Evolutionary conservation across 148 eudicot species (phyloP), one percentile per base, ranked within the genome.

Genomic region (Euryodendron excelsum): DNA sequence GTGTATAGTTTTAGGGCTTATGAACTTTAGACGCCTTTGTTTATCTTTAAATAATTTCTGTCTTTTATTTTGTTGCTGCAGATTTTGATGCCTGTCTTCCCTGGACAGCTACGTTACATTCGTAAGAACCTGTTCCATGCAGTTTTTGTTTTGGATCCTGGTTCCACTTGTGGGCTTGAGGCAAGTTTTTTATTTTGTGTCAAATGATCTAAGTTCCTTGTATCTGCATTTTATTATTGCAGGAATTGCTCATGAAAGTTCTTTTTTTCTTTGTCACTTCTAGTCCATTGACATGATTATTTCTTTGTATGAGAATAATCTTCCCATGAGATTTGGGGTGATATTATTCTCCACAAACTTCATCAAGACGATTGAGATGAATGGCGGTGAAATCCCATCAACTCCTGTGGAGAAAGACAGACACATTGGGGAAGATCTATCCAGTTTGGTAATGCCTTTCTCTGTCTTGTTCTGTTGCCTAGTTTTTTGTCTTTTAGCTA

Each of bases 21-120:
- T 2, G 27, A 58, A 69, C 28, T 56, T 58, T 15, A 20, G 4
- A 52, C 56, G 44, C 15, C 74, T 31, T 60, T 33, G 31, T 30
- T 58, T 39, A 75, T 17, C 20, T 30, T 36, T 14, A 69, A 63
- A 41, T 53, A 17, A 20, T 27, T 73, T 25, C 20, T 52, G 28
- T 50, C 28, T 67, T 72, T 45, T 37, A 66, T 15, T 73, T 44
- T 77, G 74, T 47, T 79, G 41, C 74, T 83, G 81, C 86, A 96
- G 99, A 85, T 96, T 67, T 84, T 96, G 91, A 96, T 96, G 99
- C 99, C 99, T 41, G 92, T 93, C 61, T 96, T 89, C 78, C 99
- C 99, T 83, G 99, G 99, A 81, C 99, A 96, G 86, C 67, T 91
- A 69, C 97, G 98, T 8, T 90, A 96, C 84, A 91, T 96, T 59